These are phyloP conservation scores for Udeniomyces megalosporus DNA, from an alignment of 768 basidiomycete species.

Conservation along the genomic window DNA sequence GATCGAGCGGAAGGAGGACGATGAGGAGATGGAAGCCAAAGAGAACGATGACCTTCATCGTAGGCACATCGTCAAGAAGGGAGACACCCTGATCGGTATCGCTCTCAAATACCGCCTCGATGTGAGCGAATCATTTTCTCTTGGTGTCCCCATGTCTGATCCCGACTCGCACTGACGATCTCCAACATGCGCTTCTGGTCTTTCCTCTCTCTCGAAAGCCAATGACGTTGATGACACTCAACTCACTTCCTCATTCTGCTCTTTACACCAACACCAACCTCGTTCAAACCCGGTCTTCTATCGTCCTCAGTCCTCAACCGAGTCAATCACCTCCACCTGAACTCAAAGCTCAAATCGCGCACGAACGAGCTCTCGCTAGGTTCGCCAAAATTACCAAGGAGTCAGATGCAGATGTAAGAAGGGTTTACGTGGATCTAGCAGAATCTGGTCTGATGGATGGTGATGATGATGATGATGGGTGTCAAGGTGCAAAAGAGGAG, in stretches of 20 bases:
- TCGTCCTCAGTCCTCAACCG: constrained; percentile 18
- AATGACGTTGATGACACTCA: constrained; percentile 46
- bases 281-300: constrained; percentile 21
- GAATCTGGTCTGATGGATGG: constrained; percentile 28
- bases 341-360: constrained; percentile 1
- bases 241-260: constrained; percentile 48
- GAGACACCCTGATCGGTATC: constrained; percentile 51
- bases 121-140: constrained; percentile 33
- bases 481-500: constrained; percentile 7
- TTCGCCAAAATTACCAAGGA: constrained; percentile 54
- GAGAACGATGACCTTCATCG: too few relatives aligned
- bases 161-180: not conserved
- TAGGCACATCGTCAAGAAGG: constrained; percentile 42
- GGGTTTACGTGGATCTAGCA: constrained; percentile 54
- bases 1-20: not conserved
- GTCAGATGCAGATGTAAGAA: constrained; percentile 48
- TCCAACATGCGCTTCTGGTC: not conserved
- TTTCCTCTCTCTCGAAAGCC: constrained; percentile 29
- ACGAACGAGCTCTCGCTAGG: constrained; percentile 43
- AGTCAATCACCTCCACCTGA: not conserved
- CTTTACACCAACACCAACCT: constrained; percentile 56
- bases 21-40: not conserved
- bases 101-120: constrained; percentile 45
- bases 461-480: constrained; percentile 17
- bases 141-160: not conserved